A percentile compares a stretch with the other conserved stretches of the same genome.
phyloP scores from a whole-genome alignment of 306 rosid genomes.

The Abrus pulchellus region DNA sequence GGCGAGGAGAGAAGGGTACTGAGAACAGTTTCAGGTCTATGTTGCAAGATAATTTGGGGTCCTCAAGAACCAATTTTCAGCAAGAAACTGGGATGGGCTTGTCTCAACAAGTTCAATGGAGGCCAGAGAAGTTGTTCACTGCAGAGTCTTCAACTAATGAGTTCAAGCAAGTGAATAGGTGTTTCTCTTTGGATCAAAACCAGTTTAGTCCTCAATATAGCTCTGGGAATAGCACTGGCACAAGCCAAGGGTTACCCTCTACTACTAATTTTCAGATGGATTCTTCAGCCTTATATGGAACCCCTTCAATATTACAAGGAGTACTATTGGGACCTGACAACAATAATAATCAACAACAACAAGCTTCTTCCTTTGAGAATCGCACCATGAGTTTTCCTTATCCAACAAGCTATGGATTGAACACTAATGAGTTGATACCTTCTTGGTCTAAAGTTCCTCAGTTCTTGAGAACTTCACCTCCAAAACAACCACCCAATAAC shows the following conservation, averaged over 20 bases:
- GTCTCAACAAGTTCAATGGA: slow-evolving; percentile 74
- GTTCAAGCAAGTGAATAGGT: slow-evolving; percentile 69
- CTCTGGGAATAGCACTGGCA: slow-evolving; percentile 76
- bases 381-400: slow-evolving; percentile 54
- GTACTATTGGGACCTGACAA: slow-evolving; percentile 56
- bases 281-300: slow-evolving; percentile 55
- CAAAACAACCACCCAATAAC: slow-evolving; percentile 64
- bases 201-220: slow-evolving; percentile 89
- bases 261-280: slow-evolving; percentile 69
- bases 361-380: slow-evolving; percentile 46
- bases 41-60: slow-evolving; percentile 73
- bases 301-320: slow-evolving; percentile 78
- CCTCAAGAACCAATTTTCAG: slow-evolving; percentile 62
- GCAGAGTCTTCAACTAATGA: slow-evolving; percentile 61
- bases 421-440: slow-evolving; percentile 61
- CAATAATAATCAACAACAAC: slow-evolving; percentile 54
- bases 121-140: slow-evolving; percentile 62
- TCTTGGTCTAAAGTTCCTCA: slow-evolving; percentile 77
- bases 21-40: slow-evolving; percentile 76
- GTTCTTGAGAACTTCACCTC: slow-evolving; percentile 79
- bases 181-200: slow-evolving; percentile 77
- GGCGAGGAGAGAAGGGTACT: slow-evolving; percentile 68
- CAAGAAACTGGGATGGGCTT: slow-evolving; percentile 68
- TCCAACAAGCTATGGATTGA: slow-evolving; percentile 62
- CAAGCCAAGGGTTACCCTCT: slow-evolving; percentile 67